phyloP scores from a whole-genome alignment of 352 stramenopile species.

The Phytopythium ostracodes region DNA sequence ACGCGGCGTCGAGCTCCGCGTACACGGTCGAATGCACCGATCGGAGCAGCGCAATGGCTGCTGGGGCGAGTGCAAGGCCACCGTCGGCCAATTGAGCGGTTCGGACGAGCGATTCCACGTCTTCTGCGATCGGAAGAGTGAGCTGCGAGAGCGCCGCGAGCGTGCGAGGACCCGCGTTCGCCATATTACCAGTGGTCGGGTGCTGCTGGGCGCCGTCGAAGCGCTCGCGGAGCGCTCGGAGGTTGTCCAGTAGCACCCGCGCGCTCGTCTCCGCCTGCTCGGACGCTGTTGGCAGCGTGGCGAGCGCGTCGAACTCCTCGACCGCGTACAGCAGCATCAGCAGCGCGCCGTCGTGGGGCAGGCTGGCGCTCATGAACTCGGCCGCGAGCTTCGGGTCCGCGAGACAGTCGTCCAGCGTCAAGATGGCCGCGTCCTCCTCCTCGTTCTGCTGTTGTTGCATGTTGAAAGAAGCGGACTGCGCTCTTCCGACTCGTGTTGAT shows the following conservation, averaged over 20 bases:
- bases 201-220: neutral
- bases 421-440: conserved; percentile 5
- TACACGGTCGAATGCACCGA: neutral
- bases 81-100: neutral
- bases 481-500: neutral
- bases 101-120: neutral
- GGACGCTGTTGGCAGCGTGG: conserved; percentile 14
- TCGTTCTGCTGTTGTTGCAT: neutral
- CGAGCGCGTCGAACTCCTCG: conserved; percentile 39
- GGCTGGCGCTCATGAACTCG: conserved; percentile 32
- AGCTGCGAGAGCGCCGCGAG: neutral
- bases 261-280: conserved; percentile 24
- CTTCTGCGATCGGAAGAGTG: neutral
- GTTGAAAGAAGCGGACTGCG: neutral
- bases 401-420: conserved; percentile 32
- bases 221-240: neutral
- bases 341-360: conserved; percentile 30
- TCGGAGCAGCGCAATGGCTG: neutral
- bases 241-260: conserved; percentile 26
- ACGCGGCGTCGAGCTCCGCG: neutral
- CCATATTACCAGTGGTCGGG: neutral
- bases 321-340: conserved; percentile 37
- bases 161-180: neutral
- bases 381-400: conserved; percentile 37
- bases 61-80: neutral